phyloP scores from a whole-genome alignment of 805 yeast species.

The Wickerhamomyces sydowiorum region DNA sequence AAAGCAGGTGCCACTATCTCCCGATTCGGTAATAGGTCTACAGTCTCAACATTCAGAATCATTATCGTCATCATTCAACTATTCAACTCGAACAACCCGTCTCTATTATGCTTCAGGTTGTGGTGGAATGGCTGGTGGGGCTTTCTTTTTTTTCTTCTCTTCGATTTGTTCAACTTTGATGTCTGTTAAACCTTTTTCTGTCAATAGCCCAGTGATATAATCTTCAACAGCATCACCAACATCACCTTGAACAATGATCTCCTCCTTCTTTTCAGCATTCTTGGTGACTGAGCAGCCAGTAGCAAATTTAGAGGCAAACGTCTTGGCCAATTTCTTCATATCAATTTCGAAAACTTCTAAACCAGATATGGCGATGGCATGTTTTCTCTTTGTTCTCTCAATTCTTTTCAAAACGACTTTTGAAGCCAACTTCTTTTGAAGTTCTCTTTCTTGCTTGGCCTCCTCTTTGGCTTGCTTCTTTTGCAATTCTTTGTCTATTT shows the following conservation, averaged over 20 bases:
- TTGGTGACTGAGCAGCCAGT: slow-evolving; percentile 93
- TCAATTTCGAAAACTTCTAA: slow-evolving; percentile 85
- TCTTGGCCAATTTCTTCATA: slow-evolving; percentile 84
- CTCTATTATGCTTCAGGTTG: background rate
- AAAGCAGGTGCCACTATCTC: no score
- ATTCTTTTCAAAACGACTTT: slow-evolving; percentile 81
- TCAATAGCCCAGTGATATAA: slow-evolving; percentile 61
- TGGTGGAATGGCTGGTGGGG: slow-evolving; percentile 8
- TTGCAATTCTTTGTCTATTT: slow-evolving; percentile 74
- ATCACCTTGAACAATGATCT: slow-evolving; percentile 90
- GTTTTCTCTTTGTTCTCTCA: slow-evolving; percentile 85
- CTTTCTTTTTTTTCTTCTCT: slow-evolving; percentile 71
- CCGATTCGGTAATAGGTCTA: no score
- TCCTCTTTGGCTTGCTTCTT: slow-evolving; percentile 85
- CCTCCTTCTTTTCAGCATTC: slow-evolving; percentile 88
- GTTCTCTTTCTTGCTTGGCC: slow-evolving; percentile 76
- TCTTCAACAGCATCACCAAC: slow-evolving; percentile 87
- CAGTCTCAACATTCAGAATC: no score
- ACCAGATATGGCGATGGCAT: slow-evolving; percentile 80
- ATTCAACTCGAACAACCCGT: no score
- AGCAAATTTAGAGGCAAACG: slow-evolving; percentile 90
- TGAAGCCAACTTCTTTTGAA: slow-evolving; percentile 70
- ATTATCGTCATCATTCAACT: no score
- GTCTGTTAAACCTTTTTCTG: slow-evolving; percentile 76
- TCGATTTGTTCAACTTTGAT: slow-evolving; percentile 87